phyloP scores from a whole-genome alignment of 371 early-diverging fungal species.

The Mortierella polycephala region DNA sequence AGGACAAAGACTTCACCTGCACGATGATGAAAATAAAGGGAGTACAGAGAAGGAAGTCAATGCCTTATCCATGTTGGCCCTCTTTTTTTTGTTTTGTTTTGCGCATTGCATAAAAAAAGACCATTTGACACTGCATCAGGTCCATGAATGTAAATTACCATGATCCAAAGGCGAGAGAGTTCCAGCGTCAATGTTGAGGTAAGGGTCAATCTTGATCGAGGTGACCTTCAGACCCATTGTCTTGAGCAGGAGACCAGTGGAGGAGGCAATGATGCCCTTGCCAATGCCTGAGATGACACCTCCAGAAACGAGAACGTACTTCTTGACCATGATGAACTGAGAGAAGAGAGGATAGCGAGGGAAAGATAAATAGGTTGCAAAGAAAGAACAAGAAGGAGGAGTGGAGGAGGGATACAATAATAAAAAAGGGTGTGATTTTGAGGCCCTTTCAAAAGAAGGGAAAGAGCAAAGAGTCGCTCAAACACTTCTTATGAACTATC shows the following conservation, averaged over 20 bases:
- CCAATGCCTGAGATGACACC: conserved; percentile 99
- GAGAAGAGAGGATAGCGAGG: background rate
- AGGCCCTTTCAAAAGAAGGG: conserved; percentile 35
- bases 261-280: conserved; percentile 99
- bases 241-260: conserved; percentile 96
- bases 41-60: background rate
- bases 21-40: background rate
- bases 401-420: background rate
- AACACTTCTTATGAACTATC: background rate
- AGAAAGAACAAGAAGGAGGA: conserved; percentile 10
- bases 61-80: too few relatives aligned
- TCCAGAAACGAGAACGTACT: conserved; percentile 98
- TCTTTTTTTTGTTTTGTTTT: background rate
- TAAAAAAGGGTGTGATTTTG: conserved; percentile 16
- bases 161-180: conserved; percentile 98
- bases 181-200: conserved; percentile 99
- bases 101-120: background rate
- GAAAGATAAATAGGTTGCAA: conserved; percentile 1
- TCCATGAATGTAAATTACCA: conserved; percentile 65
- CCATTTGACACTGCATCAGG: too few relatives aligned
- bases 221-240: conserved; percentile 95
- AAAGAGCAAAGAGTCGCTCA: conserved; percentile 12
- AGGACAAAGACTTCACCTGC: conserved; percentile 98
- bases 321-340: conserved; percentile 58
- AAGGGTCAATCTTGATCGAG: conserved; percentile 99